Percentiles rank a stretch among this genome's conserved stretches.
Evolutionary conservation across 768 basidiomycete genomes (phyloP).

Genomic region (Pleurotus eryngii): DNA sequence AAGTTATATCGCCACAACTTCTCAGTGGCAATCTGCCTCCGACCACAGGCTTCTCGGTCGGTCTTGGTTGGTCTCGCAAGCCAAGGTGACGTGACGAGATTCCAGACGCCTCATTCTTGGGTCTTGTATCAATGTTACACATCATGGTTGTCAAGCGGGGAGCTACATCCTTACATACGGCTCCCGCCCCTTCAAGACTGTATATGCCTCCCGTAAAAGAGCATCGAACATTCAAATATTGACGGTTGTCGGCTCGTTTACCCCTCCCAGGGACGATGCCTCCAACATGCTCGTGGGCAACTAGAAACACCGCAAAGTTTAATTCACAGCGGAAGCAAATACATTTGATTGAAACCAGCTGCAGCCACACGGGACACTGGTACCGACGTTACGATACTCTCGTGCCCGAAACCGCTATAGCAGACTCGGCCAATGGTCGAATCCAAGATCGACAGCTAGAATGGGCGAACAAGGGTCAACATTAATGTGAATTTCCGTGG

Average conservation of each 20-base stretch:
- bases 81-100: no score
- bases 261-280: conserved; percentile 3
- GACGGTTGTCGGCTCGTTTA: background rate
- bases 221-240: background rate
- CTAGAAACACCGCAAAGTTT: conserved; percentile 6
- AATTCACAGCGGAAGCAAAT: conserved; percentile 1
- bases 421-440: conserved; percentile 56
- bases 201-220: no score
- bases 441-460: conserved; percentile 62
- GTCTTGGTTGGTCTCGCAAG: no score
- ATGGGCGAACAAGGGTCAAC: conserved; percentile 14
- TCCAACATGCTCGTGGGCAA: background rate
- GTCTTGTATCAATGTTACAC: no score
- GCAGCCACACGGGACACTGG: background rate
- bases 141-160: no score
- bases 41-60: background rate
- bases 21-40: background rate
- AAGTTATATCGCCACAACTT: background rate
- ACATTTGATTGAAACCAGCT: background rate
- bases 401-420: conserved; percentile 5
- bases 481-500: conserved; percentile 5
- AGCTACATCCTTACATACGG: no score
- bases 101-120: no score
- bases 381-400: background rate
- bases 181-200: no score